phyloP scores from a whole-genome alignment of 2,329 filamentous ascomycete species.

The Cladosporium sp. region DNA sequence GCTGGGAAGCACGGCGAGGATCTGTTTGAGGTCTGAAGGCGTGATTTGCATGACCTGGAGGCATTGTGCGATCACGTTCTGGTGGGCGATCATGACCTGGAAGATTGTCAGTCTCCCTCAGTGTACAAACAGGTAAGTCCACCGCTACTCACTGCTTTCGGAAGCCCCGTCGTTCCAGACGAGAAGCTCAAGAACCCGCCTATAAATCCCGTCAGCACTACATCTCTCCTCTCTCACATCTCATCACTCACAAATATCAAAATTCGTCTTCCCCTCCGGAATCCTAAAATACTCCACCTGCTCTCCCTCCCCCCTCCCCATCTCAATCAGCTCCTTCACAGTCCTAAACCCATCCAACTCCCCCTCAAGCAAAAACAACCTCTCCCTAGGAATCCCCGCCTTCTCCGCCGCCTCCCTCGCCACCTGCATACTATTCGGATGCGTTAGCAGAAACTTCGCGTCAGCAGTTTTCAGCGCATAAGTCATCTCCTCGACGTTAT shows the following conservation, averaged over 20 bases:
- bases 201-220: not conserved
- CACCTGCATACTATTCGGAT: slow-evolving; percentile 52
- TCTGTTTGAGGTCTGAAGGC: slow-evolving; percentile 44
- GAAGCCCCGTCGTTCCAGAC: slow-evolving; percentile 47
- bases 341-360: slow-evolving; percentile 47
- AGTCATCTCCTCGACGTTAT: slow-evolving; percentile 64
- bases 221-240: too few species aligned
- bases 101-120: not conserved
- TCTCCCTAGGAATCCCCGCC: slow-evolving; percentile 50
- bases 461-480: slow-evolving; percentile 58
- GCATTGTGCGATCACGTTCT: slow-evolving; percentile 57
- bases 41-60: slow-evolving; percentile 56
- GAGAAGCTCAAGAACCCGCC: slow-evolving; percentile 48
- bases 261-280: slow-evolving; percentile 51
- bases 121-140: not conserved
- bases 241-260: slow-evolving; percentile 48
- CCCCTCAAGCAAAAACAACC: slow-evolving; percentile 56
- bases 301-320: slow-evolving; percentile 38
- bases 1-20: slow-evolving; percentile 56
- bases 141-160: slow-evolving; percentile 39
- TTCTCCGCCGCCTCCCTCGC: slow-evolving; percentile 51
- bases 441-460: slow-evolving; percentile 56
- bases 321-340: slow-evolving; percentile 43
- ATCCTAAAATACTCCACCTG: slow-evolving; percentile 50
- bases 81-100: slow-evolving; percentile 50